Evolutionary conservation across 192 early-diverging fungal genomes (phyloP), one percentile per base, ranked within the genome.

Genomic region (Paraglomus brasilianum): DNA sequence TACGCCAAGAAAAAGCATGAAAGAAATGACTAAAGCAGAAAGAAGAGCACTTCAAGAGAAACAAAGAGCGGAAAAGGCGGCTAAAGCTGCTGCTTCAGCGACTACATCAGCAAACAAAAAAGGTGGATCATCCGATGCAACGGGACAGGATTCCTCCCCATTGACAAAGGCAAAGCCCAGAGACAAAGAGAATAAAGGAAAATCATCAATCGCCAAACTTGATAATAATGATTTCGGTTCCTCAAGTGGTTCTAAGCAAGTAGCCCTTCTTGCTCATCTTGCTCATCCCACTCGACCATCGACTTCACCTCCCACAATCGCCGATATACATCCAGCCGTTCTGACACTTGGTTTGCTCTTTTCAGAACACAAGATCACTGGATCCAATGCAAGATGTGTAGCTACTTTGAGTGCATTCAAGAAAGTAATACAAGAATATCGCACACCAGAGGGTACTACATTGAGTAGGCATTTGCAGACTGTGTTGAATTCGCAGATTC

Each of bases 401-500:
- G 93, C 96, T n/a, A 92, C 95, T 77, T 68, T 99, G 43, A 76
- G 78, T 21, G 90, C 92, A 0, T 95, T 99, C 71, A 84, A 86
- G 69, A 88, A 86, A 82, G 92, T 90, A 81, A 97, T 99, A 63
- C 78, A 85, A 62, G 97, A 99, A 76, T 96, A 97, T 71, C 80
- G 81, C 7, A 91, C 95, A n/a, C 97, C 95, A 10, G 74, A 85
- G 2, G 86, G 90, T 65, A 87, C 84, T 0, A 86, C 91, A 0
- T 84, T 99, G 48, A 85, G 87, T 40, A 79, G 95, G 55, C 83
- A 93, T 76, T 85, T 99, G 69, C 88, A 83, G 39, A 86, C 83
- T 22, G 83, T 96, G 67, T 70, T 99, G 51, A 88, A 89, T 72
- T 89, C 91, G 55, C 96, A 99, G 72, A 93, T 98, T 71, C 91